A percentile compares a stretch with the other conserved stretches of the same genome.
phyloP scores from a whole-genome alignment of 116 monocot genomes.

The Cymodocea nodosa region DNA sequence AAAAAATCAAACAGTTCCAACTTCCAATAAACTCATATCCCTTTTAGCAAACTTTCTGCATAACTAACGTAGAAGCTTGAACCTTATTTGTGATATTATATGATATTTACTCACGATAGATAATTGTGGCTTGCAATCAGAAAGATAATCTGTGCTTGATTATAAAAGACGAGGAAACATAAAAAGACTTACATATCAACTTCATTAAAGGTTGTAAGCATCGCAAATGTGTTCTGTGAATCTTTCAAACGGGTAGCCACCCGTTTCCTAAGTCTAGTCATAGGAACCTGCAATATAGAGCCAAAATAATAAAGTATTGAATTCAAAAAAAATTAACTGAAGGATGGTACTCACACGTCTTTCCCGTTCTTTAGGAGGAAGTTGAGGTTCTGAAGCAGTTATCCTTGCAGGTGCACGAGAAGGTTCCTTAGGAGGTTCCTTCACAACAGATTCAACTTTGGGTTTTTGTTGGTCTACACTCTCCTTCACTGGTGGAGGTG shows the following conservation, averaged over 20 bases:
- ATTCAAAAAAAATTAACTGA: neutral
- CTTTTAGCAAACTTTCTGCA: too few species aligned
- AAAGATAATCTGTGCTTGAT: too few species aligned
- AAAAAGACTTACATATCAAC: constrained; percentile 78
- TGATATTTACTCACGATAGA: too few species aligned
- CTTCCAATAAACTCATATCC: too few species aligned
- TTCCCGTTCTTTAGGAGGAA: constrained; percentile 95
- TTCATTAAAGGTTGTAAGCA: constrained; percentile 99
- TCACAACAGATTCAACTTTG: constrained; percentile 29
- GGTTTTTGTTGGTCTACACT: constrained; percentile 19
- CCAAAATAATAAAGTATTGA: neutral
- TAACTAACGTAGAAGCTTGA: too few species aligned
- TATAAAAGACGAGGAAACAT: neutral
- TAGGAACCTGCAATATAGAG: constrained; percentile 49
- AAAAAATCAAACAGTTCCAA: too few species aligned
- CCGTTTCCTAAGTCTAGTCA: constrained; percentile 80
- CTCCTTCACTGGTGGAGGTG: constrained; percentile 18
- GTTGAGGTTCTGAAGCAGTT: constrained; percentile 75
- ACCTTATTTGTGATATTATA: too few species aligned
- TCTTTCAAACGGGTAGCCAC: constrained; percentile 92
- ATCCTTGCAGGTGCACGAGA: constrained; percentile 39
- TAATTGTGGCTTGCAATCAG: too few species aligned
- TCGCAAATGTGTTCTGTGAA: constrained; percentile 92
- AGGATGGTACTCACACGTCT: constrained; percentile 45
- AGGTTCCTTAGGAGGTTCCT: constrained; percentile 41